Evolutionary conservation across 139 green algal species (phyloP).

Genomic region (Coccomyxa sp.): DNA sequence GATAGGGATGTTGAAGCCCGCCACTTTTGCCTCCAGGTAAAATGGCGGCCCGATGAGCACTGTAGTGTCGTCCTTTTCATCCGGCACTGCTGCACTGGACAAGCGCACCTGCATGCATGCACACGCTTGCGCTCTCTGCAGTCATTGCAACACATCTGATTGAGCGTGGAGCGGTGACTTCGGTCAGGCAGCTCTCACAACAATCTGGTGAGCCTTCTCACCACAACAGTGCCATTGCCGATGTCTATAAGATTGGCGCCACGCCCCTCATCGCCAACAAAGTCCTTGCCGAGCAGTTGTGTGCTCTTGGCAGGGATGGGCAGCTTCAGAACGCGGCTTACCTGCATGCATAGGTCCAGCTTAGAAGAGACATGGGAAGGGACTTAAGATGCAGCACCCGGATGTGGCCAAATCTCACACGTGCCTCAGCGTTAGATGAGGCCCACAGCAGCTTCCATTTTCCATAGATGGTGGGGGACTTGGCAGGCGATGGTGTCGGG

Average conservation of each 20-base stretch:
- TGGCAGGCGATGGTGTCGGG: conserved; percentile 7
- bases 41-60: conserved; percentile 23
- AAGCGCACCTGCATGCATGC: conserved; percentile 13
- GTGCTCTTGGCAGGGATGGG: conserved; percentile 2
- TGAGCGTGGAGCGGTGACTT: no score
- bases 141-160: no score
- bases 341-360: not conserved
- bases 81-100: conserved; percentile 6
- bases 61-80: conserved; percentile 16
- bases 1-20: conserved; percentile 11
- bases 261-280: conserved; percentile 9
- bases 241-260: conserved; percentile 20
- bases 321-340: not conserved
- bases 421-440: conserved; percentile 7
- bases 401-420: not conserved
- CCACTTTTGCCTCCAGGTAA: conserved; percentile 14
- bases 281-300: conserved; percentile 9
- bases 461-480: conserved; percentile 10
- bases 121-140: not conserved
- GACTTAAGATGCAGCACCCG: not conserved
- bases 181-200: no score
- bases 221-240: conserved; percentile 1
- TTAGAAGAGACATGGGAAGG: conserved; percentile 10
- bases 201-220: not conserved
- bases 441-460: conserved; percentile 29